phyloP scores from a whole-genome alignment of 129 eudicot species.

The Erigeron canadensis region DNA sequence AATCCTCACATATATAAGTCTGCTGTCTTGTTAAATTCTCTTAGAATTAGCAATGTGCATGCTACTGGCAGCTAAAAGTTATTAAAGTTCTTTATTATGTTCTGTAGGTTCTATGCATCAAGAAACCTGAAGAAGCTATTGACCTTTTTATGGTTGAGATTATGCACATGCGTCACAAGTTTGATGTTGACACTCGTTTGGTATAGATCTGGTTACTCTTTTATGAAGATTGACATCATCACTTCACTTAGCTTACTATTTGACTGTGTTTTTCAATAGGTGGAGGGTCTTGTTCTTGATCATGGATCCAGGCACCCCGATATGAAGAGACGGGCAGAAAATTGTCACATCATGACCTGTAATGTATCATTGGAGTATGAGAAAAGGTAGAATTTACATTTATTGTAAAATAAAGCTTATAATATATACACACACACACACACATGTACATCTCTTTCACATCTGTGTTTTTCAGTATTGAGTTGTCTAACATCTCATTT shows the following conservation, averaged over 20 bases:
- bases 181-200: conserved; percentile 97
- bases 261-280: conserved; percentile 41
- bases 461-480: neutral
- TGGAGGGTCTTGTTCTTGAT: conserved; percentile 98
- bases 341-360: conserved; percentile 82
- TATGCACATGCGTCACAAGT: conserved; percentile 99
- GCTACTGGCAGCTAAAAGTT: neutral
- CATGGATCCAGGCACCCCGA: conserved; percentile 99
- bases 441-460: neutral
- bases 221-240: neutral
- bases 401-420: neutral
- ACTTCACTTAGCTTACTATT: neutral
- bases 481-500: conserved; percentile 10
- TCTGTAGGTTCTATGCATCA: conserved; percentile 83
- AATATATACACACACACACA: too few relatives aligned
- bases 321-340: conserved; percentile 98
- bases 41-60: neutral
- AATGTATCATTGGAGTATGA: conserved; percentile 96
- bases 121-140: conserved; percentile 88
- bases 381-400: conserved; percentile 63
- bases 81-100: conserved; percentile 2
- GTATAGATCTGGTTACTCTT: conserved; percentile 32
- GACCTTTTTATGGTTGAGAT: conserved; percentile 99
- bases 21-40: neutral
- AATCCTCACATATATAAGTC: neutral